Conservation (phyloP, 208 protist species). For the Phytomonas francai region DNA sequence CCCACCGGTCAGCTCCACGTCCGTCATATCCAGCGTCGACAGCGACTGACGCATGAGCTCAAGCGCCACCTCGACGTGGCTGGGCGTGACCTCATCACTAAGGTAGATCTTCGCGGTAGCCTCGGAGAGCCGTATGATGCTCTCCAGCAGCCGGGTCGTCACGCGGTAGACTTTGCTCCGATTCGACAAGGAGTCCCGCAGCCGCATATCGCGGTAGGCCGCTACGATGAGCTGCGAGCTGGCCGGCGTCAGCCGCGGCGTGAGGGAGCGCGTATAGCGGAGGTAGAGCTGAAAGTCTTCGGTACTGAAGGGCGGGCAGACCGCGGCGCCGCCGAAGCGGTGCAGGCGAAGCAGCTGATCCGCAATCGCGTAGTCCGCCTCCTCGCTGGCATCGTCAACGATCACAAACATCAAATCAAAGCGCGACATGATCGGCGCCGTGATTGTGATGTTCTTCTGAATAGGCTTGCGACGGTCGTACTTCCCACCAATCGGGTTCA, state of each 20-base stretch:
- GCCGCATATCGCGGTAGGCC: slow-evolving; percentile 90
- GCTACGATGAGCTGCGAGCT: slow-evolving; percentile 80
- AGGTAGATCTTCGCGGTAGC: slow-evolving; percentile 95
- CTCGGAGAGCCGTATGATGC: slow-evolving; percentile 98
- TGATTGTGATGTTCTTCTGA: slow-evolving; percentile 92
- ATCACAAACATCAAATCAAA: slow-evolving; percentile 99
- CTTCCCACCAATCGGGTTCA: slow-evolving; percentile 97
- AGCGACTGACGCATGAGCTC: slow-evolving; percentile 89
- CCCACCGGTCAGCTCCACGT: slow-evolving; percentile 70
- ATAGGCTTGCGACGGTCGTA: slow-evolving; percentile 92
- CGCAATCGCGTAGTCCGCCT: slow-evolving; percentile 96
- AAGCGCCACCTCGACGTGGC: slow-evolving; percentile 78
- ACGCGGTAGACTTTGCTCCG: slow-evolving; percentile 94
- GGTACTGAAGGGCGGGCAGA: slow-evolving; percentile 59
- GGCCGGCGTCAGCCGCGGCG: slow-evolving; percentile 83
- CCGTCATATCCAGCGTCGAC: slow-evolving; percentile 84
- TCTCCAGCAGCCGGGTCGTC: slow-evolving; percentile 99
- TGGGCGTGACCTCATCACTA: slow-evolving; percentile 78
- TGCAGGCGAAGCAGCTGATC: slow-evolving; percentile 94
- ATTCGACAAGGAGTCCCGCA: slow-evolving; percentile 86
- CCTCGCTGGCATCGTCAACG: slow-evolving; percentile 94
- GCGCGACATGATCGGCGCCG: slow-evolving; percentile 98
- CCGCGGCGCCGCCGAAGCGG: slow-evolving; percentile 71
- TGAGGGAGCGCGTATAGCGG: slow-evolving; percentile 85
- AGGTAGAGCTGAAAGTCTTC: slow-evolving; percentile 93